These are phyloP conservation scores for Lipomyces yamanashiensis DNA, from an alignment of 805 yeast genomes.

Conservation along the genomic window DNA sequence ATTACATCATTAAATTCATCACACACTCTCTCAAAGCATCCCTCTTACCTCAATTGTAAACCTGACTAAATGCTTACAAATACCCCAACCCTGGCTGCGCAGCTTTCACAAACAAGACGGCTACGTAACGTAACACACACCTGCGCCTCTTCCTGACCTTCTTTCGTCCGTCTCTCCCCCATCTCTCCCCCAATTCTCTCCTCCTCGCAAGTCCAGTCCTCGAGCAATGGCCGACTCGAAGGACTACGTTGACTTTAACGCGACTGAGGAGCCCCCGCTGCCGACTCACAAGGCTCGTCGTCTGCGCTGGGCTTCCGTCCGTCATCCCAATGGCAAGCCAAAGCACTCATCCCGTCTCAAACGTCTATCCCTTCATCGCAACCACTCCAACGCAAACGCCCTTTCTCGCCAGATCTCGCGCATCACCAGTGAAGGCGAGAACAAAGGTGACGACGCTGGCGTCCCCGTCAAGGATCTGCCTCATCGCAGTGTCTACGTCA, in stretches of 20 bases:
- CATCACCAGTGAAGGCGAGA: conserved; percentile 19
- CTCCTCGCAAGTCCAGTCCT: not conserved
- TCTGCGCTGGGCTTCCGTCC: conserved; percentile 36
- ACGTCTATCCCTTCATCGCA: conserved; percentile 29
- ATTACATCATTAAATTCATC: no score
- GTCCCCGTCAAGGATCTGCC: conserved; percentile 25
- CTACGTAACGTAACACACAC: not conserved
- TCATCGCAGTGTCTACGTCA: conserved; percentile 54
- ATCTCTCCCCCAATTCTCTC: not conserved
- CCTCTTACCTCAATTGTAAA: not conserved
- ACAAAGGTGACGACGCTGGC: conserved; percentile 31
- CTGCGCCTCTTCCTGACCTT: not conserved
- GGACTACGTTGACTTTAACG: not conserved
- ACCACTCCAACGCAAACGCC: conserved; percentile 5
- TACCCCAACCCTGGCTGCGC: conserved; percentile 7
- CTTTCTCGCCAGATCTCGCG: conserved; percentile 16
- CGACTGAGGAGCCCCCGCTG: conserved; percentile 8
- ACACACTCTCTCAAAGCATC: not conserved
- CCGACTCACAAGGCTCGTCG: conserved; percentile 24
- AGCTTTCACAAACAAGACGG: no score
- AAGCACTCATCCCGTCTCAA: conserved; percentile 29
- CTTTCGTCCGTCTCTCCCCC: conserved; percentile 1
- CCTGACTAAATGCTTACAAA: not conserved
- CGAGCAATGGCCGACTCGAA: conserved; percentile 11
- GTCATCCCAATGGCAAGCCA: conserved; percentile 28